A percentile compares a stretch with the other conserved stretches of the same genome.
Evolutionary conservation across 2,329 filamentous ascomycete genomes (phyloP).

Genomic region (Magnaporthales sp.): DNA sequence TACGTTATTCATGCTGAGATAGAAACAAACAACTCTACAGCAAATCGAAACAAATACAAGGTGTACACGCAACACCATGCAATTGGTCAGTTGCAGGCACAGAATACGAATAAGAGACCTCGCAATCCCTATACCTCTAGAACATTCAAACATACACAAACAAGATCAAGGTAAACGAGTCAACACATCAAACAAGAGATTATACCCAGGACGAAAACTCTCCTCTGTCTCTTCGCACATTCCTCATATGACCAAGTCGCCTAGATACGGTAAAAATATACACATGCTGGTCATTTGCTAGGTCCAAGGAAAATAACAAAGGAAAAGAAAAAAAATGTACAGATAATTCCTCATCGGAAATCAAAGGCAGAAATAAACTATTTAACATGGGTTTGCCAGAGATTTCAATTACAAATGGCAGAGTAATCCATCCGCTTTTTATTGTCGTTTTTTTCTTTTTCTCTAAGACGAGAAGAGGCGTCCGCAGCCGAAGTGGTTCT

Average conservation of each 20-base stretch:
- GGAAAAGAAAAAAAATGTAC: background rate
- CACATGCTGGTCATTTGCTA: constrained; percentile 1
- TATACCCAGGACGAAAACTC: background rate
- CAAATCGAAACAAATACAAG: background rate
- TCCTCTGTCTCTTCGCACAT: background rate
- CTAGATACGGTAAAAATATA: constrained; percentile 2
- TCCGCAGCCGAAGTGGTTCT: constrained; percentile 71
- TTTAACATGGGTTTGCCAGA: background rate
- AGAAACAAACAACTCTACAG: background rate
- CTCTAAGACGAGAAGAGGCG: constrained; percentile 28
- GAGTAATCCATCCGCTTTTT: background rate
- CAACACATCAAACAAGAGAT: background rate
- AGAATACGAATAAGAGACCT: background rate
- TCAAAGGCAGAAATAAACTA: background rate
- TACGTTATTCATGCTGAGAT: background rate
- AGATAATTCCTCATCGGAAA: background rate
- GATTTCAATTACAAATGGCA: background rate
- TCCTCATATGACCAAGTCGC: background rate
- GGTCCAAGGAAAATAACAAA: constrained; percentile 4
- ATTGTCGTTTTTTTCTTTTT: background rate
- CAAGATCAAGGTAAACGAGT: background rate
- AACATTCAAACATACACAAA: background rate
- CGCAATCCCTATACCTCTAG: background rate
- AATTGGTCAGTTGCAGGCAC: background rate
- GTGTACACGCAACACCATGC: background rate